phyloP scores from a whole-genome alignment of 2,329 filamentous ascomycete genomes.

The Xylaria sp. region DNA sequence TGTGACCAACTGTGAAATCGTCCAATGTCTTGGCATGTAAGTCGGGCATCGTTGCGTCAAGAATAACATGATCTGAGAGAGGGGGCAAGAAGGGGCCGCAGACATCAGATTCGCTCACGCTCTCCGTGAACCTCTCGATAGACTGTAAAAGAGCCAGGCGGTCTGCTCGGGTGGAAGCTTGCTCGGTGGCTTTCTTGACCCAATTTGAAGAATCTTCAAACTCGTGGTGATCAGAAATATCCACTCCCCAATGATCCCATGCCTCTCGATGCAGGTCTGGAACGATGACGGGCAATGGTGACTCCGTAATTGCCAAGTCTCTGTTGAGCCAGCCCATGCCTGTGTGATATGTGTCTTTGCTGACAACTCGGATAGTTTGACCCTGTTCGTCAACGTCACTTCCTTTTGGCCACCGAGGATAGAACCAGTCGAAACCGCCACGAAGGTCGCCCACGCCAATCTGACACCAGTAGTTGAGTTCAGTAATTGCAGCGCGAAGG shows the following conservation, averaged over 20 bases:
- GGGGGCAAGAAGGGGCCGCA: slow-evolving; percentile 62
- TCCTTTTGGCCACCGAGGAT: slow-evolving; percentile 78
- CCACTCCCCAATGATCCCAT: slow-evolving; percentile 75
- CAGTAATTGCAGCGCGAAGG: slow-evolving; percentile 81
- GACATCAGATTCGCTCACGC: slow-evolving; percentile 73
- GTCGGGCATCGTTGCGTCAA: slow-evolving; percentile 72
- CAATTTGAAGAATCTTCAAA: slow-evolving; percentile 54
- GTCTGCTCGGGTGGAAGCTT: slow-evolving; percentile 24
- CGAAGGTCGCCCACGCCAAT: slow-evolving; percentile 91
- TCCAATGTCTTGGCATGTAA: slow-evolving; percentile 59
- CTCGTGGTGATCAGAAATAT: slow-evolving; percentile 67
- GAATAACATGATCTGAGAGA: slow-evolving; percentile 50
- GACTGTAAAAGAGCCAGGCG: slow-evolving; percentile 56
- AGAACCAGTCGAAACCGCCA: slow-evolving; percentile 90
- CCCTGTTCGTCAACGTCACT: slow-evolving; percentile 74
- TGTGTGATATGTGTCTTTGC: slow-evolving; percentile 77
- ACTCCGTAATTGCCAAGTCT: slow-evolving; percentile 60
- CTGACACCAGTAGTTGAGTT: slow-evolving; percentile 97
- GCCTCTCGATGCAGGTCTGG: slow-evolving; percentile 72
- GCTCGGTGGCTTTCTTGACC: slow-evolving; percentile 32
- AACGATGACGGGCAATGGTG: slow-evolving; percentile 58
- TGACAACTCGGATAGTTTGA: slow-evolving; percentile 79
- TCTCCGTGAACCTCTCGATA: slow-evolving; percentile 65
- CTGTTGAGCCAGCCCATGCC: slow-evolving; percentile 82
- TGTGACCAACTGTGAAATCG: slow-evolving; percentile 61